Base-by-base conservation (phyloP, 2,329 filamentous ascomycete species). In the Talaromyces sp. region DNA sequence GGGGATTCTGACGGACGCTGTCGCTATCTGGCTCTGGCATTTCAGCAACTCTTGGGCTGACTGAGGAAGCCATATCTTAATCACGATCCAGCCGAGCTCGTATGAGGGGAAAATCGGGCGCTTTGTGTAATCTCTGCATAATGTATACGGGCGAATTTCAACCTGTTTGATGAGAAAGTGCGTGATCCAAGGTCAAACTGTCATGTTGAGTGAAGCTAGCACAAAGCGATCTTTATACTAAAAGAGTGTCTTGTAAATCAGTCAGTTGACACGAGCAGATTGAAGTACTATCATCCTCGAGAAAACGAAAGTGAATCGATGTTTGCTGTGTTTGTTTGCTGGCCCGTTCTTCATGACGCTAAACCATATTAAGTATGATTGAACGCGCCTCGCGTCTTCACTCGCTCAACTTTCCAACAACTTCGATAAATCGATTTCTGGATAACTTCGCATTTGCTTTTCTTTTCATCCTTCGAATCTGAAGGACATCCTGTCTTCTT, bases 1-100 rank as follows among this genome's bases (percentile, higher is more conserved):
- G 84, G 66, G 82, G 81, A 33, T 54, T 64, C 43, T 60, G 56
- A 5, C 56, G 65, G 33, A 35, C 37, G 5, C 22, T 31, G 43
- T 66, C 65, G 16, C 13, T 52, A 39, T 64, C 65, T 57, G 48
- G 27, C 13, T 50, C 56, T 4, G 52, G 4, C 11, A 35, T 45
- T n/a, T 54, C 50, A 41, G 35, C 52, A 22, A 31, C 27, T 16
- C 31, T 57, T 11, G 59, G 10, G 27, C 58, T 27, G 19, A 27
- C 43, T n/a, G 52, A 24, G 31, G 60, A 37, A 43, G 54, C 54
- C 64, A 65, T 65, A 7, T 56, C 50, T 45, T 41, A 63, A 47
- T 63, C 4, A 43, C 50, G 13, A 37, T 63, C 41, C 50, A 22
- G 41, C 13, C 45, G 35, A 57, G 48, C 39, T 63, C 27, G 61